Conservation (phyloP, 345 rosid genomes). For the Litchi chinensis region DNA sequence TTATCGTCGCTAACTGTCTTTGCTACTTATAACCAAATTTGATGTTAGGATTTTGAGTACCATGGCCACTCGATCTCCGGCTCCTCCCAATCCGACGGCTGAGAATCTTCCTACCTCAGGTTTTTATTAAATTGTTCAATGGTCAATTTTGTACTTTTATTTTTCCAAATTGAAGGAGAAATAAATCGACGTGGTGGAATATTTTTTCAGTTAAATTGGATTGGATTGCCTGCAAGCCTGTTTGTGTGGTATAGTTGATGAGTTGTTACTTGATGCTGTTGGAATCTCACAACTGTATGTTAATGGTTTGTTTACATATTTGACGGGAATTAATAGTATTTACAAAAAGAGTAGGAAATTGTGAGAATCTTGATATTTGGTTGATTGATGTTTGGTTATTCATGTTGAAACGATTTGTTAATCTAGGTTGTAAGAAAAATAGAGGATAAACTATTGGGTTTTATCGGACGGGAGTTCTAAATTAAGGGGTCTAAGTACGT, state of each 20-base stretch:
- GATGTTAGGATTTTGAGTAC: conserved; percentile 12
- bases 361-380: not conserved
- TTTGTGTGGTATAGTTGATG: not conserved
- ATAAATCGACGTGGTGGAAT: not conserved
- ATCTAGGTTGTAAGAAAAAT: not conserved
- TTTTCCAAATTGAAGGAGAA: not conserved
- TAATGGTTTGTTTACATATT: not conserved
- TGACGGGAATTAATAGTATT: not conserved
- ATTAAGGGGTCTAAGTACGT: not conserved
- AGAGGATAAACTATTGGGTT: not conserved
- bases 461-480: not conserved
- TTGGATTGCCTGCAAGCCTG: not conserved
- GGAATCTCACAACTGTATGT: not conserved
- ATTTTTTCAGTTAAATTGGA: not conserved
- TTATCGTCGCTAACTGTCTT: not conserved
- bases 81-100: conserved; percentile 30
- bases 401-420: not conserved
- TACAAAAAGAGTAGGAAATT: not conserved
- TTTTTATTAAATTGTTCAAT: conserved; percentile 10
- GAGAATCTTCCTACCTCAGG: conserved; percentile 38
- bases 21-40: not conserved
- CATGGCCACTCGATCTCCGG: conserved; percentile 46
- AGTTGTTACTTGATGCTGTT: not conserved
- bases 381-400: not conserved
- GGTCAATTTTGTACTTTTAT: not conserved